A percentile compares a stretch with the other conserved stretches of the same genome.
phyloP scores from a whole-genome alignment of 31 red algal species.

The Pterothamnion heteromorphum region DNA sequence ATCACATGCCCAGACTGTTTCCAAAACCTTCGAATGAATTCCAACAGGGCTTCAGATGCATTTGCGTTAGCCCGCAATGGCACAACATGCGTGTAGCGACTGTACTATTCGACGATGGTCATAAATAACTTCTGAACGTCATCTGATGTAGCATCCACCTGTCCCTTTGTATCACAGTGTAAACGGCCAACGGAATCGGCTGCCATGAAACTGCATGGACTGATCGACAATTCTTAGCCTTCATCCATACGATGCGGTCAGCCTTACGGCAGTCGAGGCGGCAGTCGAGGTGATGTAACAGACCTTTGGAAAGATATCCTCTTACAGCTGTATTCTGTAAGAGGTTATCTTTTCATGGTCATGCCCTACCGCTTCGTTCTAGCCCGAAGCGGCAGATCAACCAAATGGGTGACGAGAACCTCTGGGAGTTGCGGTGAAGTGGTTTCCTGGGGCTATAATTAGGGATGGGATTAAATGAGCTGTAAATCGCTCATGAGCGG shows the following conservation, averaged over 20 bases:
- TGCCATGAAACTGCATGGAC: slow-evolving; percentile 11
- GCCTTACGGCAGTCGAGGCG: not conserved
- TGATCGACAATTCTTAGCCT: slow-evolving; percentile 17
- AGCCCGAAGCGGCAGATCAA: too few relatives aligned
- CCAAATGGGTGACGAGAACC: too few relatives aligned
- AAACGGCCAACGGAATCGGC: not conserved
- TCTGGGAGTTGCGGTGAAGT: too few relatives aligned
- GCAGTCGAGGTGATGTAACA: too few relatives aligned
- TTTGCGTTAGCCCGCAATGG: slow-evolving; percentile 29
- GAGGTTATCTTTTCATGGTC: too few relatives aligned
- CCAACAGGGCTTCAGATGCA: not conserved
- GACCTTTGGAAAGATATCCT: not conserved
- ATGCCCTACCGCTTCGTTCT: too few relatives aligned
- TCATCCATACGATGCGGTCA: slow-evolving; percentile 5
- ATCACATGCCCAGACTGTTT: slow-evolving; percentile 21
- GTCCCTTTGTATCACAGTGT: slow-evolving; percentile 23
- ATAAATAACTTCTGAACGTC: slow-evolving; percentile 24
- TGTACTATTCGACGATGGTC: slow-evolving; percentile 33
- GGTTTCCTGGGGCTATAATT: too few relatives aligned
- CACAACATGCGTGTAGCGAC: not conserved
- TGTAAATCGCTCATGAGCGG: too few relatives aligned
- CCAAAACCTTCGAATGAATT: slow-evolving; percentile 35
- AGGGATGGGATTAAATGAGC: too few relatives aligned
- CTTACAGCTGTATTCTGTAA: too few relatives aligned
- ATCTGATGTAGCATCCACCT: not conserved